Conservation (phyloP, 2,329 filamentous ascomycete species). For the Colletotrichum endophyticum region DNA sequence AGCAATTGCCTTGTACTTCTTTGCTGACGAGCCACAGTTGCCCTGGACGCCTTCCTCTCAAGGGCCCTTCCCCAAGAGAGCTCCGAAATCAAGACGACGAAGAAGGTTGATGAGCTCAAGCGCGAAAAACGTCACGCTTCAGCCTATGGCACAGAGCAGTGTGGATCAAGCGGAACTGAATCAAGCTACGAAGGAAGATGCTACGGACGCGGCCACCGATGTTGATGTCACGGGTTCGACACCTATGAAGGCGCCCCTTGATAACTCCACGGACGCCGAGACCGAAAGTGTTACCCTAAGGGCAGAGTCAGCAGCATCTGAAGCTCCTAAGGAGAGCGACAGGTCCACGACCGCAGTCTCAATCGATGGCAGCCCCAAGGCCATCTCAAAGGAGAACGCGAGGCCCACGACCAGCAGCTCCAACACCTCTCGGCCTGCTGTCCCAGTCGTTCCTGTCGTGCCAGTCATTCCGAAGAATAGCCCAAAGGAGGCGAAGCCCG, state of each 20-base stretch:
- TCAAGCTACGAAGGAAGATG: constrained; percentile 21
- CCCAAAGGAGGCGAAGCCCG: constrained; percentile 29
- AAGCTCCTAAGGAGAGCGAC: background rate
- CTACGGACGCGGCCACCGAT: constrained; percentile 11
- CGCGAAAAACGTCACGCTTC: constrained; percentile 43
- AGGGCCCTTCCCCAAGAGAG: constrained; percentile 51
- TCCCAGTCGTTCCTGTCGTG: constrained; percentile 50
- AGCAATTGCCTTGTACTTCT: background rate
- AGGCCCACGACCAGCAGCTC: constrained; percentile 18
- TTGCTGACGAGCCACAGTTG: constrained; percentile 42
- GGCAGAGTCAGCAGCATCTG: background rate
- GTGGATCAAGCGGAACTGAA: constrained; percentile 20
- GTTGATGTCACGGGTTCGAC: constrained; percentile 28
- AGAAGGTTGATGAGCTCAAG: constrained; percentile 45
- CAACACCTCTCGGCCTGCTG: constrained; percentile 32
- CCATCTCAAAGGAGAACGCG: constrained; percentile 17
- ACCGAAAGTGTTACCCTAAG: background rate
- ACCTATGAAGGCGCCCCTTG: background rate
- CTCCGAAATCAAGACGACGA: constrained; percentile 34
- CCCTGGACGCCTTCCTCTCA: constrained; percentile 63
- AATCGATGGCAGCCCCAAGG: background rate
- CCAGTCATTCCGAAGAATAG: constrained; percentile 49
- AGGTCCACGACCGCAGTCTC: background rate
- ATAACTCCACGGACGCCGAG: constrained; percentile 1
- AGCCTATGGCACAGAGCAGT: constrained; percentile 39